phyloP scores from a whole-genome alignment of 768 basidiomycete species.

The Russula sp. region DNA sequence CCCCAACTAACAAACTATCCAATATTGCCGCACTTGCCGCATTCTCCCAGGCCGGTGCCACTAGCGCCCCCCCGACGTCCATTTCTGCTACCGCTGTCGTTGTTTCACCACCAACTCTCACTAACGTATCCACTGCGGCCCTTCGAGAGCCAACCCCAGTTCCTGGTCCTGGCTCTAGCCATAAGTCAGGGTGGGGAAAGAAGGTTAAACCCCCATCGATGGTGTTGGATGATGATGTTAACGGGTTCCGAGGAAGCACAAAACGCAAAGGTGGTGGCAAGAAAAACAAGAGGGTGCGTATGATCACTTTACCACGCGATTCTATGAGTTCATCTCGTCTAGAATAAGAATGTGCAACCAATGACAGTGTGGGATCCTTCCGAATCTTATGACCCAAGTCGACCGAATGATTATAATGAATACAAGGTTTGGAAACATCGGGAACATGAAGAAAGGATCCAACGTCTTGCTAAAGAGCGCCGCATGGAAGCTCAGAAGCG shows the following conservation, averaged over 20 bases:
- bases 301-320: neutral
- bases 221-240: conserved; percentile 84
- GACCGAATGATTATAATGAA: conserved; percentile 86
- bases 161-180: conserved; percentile 33
- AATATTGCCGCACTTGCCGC: conserved; percentile 51
- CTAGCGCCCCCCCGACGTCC: conserved; percentile 22
- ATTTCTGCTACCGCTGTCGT: conserved; percentile 57
- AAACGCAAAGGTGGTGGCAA: conserved; percentile 47
- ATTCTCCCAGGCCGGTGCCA: conserved; percentile 19
- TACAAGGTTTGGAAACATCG: conserved; percentile 76
- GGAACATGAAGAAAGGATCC: conserved; percentile 67
- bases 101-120: conserved; percentile 59
- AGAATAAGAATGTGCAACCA: conserved; percentile 56
- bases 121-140: conserved; percentile 29
- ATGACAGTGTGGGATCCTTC: conserved; percentile 65
- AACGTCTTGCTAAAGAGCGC: conserved; percentile 36
- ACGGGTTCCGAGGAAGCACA: conserved; percentile 62
- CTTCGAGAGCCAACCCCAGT: conserved; percentile 29
- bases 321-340: neutral
- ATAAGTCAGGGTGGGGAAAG: conserved; percentile 63
- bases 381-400: conserved; percentile 72
- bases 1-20: conserved; percentile 44
- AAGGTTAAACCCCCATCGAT: conserved; percentile 88
- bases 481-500: conserved; percentile 48
- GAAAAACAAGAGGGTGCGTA: conserved; percentile 54